These are phyloP conservation scores for Ogataea populi-albae DNA, from an alignment of 805 yeast species.

Conservation along the genomic window DNA sequence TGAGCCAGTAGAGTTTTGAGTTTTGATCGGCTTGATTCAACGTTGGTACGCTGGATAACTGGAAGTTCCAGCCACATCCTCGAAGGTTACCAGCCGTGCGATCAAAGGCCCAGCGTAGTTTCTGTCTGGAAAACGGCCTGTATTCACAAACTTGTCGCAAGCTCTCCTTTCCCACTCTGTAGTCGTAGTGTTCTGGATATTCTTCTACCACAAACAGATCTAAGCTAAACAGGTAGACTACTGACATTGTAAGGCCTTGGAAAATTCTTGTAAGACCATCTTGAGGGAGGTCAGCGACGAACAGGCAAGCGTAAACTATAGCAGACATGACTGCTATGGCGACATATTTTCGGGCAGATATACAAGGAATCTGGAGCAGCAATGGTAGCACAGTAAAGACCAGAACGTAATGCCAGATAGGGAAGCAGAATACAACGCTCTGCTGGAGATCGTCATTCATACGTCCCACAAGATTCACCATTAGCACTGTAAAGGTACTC, in stretches of 20 bases:
- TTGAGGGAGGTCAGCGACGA: too few species aligned
- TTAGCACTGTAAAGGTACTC: too few species aligned
- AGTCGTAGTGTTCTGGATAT: slow-evolving; percentile 8
- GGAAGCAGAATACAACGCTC: background rate
- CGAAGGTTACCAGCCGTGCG: slow-evolving; percentile 5
- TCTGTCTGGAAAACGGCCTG: slow-evolving; percentile 3
- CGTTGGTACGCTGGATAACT: background rate
- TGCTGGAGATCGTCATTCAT: too few species aligned
- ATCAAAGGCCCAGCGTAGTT: slow-evolving; percentile 10
- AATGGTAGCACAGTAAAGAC: background rate
- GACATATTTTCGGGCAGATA: slow-evolving; percentile 5
- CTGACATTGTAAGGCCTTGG: background rate
- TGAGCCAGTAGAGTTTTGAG: slow-evolving; percentile 1
- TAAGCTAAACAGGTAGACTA: background rate
- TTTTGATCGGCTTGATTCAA: background rate
- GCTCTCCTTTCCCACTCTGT: slow-evolving; percentile 7
- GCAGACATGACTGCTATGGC: slow-evolving; percentile 4
- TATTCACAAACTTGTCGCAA: slow-evolving; percentile 5
- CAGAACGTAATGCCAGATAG: too few species aligned
- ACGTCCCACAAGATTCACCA: too few species aligned
- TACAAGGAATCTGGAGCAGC: slow-evolving; percentile 9
- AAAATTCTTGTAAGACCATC: background rate
- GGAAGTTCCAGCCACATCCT: slow-evolving; percentile 13
- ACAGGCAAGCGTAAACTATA: too few species aligned
- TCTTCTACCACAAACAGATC: slow-evolving; percentile 7